Evolutionary conservation across 2,329 filamentous ascomycete species (phyloP), one percentile per base, ranked within the genome.

Genomic region (Colletotrichum coccodes): DNA sequence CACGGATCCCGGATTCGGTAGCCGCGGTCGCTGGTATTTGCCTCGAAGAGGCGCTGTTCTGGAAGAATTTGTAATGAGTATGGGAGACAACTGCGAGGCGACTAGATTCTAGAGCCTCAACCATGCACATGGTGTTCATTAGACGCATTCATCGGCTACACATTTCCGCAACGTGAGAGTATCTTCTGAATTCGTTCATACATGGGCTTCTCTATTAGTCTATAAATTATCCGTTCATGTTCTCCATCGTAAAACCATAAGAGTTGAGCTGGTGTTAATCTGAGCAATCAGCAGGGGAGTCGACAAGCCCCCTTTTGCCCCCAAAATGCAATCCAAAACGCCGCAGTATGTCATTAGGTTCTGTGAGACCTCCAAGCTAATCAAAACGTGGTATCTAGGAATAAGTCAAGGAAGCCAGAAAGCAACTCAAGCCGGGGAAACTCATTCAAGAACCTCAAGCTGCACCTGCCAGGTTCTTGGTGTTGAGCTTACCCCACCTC

Each of bases 401-500:
- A 53, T 6, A 46, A 21, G 46, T 46, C 36, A 47, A 26, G 23
- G 44, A 64, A 30, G 54, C 36, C 52, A 62, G 34, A 26, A 26
- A 34, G 28, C 49, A 16, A n/a, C 1, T 11, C 34, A 65, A 26
- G 54, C 34, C 28, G 34, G 7, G 1, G 11, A 4, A 4, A 18
- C 21, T 14, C 21, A n/a, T 38, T n/a, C 4, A n/a, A 14, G 4
- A 3, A 34, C 57, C 4, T 58, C 28, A 69, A 36, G 56, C 66
- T 30, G 66, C 66, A 2, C 66, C 66, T 3, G 53, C 28, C 7
- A 69, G 14, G 47, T 69, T 69, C 28, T 59, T 50, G 49, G 66
- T 69, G 54, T 69, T 65, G 47, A 69, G 66, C 66, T 69, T 69
- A 34, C 42, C 30, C 83, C 83, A 85, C 30, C 75, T 76, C 9